Evolutionary conservation across 169 alveolate genomes (phyloP).

Genomic region (Plasmodium inui): DNA sequence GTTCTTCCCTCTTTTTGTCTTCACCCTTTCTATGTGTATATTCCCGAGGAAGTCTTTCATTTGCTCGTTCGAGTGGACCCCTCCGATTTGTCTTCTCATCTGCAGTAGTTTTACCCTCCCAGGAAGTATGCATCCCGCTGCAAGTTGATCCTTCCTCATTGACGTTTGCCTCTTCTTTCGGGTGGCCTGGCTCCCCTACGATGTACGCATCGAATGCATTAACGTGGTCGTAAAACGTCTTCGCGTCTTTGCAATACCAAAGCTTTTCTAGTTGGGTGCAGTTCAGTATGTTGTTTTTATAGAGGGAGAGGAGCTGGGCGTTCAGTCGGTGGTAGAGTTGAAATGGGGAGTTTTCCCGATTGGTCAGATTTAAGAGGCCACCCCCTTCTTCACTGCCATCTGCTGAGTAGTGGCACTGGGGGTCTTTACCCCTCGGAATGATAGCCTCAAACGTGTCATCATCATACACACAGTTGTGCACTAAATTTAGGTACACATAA

Average conservation of each 20-base stretch:
- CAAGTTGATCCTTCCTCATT: neutral
- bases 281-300: conserved; percentile 27
- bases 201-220: conserved; percentile 19
- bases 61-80: neutral
- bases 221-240: conserved; percentile 29
- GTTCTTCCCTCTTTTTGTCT: conserved; percentile 2
- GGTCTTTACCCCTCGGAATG: neutral
- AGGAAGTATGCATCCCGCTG: neutral
- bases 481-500: conserved; percentile 63
- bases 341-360: neutral
- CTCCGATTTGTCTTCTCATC: neutral
- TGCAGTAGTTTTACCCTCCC: neutral
- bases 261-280: conserved; percentile 31
- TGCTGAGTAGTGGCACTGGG: neutral
- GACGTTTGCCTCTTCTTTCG: neutral
- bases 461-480: conserved; percentile 57
- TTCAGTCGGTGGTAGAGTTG: conserved; percentile 21
- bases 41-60: neutral
- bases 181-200: neutral
- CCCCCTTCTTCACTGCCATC: neutral
- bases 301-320: conserved; percentile 7
- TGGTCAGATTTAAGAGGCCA: neutral
- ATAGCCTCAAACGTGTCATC: neutral
- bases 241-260: conserved; percentile 48
- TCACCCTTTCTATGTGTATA: neutral